These are phyloP conservation scores for Populus simonii DNA, from an alignment of 345 rosid genomes.

Conservation along the genomic window DNA sequence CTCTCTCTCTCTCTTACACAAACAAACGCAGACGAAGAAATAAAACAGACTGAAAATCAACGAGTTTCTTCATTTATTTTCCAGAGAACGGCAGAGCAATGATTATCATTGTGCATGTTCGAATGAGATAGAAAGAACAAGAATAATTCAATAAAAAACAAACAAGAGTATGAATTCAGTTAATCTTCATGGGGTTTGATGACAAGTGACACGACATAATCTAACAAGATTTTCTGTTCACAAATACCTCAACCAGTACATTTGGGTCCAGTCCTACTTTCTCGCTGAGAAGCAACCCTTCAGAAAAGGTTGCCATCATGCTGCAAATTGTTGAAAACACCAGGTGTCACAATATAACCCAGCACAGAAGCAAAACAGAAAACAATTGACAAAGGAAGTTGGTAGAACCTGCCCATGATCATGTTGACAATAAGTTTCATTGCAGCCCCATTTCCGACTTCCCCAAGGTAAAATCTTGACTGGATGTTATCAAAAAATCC, in stretches of 20 bases:
- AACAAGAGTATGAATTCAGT: neutral
- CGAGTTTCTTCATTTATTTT: too few relatives aligned
- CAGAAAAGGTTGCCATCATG: slow-evolving; percentile 93
- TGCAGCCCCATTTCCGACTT: slow-evolving; percentile 93
- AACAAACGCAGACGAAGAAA: too few relatives aligned
- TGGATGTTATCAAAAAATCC: slow-evolving; percentile 30
- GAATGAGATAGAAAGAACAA: too few relatives aligned
- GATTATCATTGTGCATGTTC: too few relatives aligned
- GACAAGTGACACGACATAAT: neutral
- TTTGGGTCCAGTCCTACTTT: slow-evolving; percentile 89
- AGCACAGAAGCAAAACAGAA: slow-evolving; percentile 4
- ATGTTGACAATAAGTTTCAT: slow-evolving; percentile 97
- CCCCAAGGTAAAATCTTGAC: slow-evolving; percentile 91
- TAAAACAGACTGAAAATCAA: too few relatives aligned
- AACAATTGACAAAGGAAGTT: neutral
- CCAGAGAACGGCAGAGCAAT: too few relatives aligned
- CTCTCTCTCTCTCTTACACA: too few relatives aligned
- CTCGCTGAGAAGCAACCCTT: slow-evolving; percentile 78
- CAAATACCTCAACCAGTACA: slow-evolving; percentile 65
- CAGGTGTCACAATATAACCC: slow-evolving; percentile 1
- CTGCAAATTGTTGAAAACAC: slow-evolving; percentile 41
- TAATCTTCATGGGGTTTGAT: neutral
- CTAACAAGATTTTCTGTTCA: neutral
- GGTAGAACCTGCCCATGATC: slow-evolving; percentile 90
- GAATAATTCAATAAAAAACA: neutral